phyloP scores from a whole-genome alignment of 768 basidiomycete genomes.

The Terana coerulea region DNA sequence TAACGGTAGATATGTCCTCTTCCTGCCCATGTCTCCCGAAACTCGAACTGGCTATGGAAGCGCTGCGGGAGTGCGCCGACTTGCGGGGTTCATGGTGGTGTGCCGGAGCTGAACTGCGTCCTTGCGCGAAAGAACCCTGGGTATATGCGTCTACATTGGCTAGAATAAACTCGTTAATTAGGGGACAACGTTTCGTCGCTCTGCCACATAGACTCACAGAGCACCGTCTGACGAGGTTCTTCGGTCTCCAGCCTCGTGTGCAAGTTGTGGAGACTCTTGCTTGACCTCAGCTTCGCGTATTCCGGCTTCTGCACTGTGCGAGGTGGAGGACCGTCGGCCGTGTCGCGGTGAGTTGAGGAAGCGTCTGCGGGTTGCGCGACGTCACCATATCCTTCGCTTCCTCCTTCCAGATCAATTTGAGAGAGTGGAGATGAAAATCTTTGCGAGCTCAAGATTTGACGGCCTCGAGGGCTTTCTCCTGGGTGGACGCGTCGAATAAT shows the following conservation, averaged over 20 bases:
- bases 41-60: constrained; percentile 19
- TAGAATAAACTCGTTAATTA: too few relatives aligned
- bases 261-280: constrained; percentile 20
- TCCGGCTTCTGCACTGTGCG: background rate
- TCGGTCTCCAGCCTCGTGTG: background rate
- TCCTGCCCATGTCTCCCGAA: constrained; percentile 13
- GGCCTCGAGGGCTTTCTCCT: background rate
- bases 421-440: background rate
- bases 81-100: background rate
- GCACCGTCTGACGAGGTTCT: background rate
- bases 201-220: too few relatives aligned
- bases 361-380: too few relatives aligned
- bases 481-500: constrained; percentile 1
- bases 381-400: background rate
- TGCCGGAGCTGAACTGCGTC: too few relatives aligned
- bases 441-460: background rate
- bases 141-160: too few relatives aligned
- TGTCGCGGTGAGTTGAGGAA: background rate
- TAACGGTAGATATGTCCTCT: constrained; percentile 25
- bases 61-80: constrained; percentile 18
- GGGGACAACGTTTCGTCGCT: too few relatives aligned
- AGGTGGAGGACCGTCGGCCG: background rate
- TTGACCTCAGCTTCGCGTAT: constrained; percentile 3
- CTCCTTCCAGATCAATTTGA: background rate
- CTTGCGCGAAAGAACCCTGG: background rate